Conservation (phyloP, 2,329 filamentous ascomycete species). For the Zelopaecilomyces penicillatus region DNA sequence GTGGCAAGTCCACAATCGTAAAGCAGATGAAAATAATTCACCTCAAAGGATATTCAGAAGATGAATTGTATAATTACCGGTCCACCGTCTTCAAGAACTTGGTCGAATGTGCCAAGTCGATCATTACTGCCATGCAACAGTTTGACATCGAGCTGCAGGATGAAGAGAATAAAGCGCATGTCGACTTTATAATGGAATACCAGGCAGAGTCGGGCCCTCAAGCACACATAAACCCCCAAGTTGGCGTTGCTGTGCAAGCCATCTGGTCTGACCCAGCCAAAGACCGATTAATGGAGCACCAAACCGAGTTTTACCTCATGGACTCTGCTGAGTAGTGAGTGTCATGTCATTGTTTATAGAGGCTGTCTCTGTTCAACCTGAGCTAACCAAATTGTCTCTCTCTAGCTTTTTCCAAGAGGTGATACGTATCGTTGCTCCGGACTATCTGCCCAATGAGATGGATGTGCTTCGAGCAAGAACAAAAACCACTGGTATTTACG, state of each 20-base stretch:
- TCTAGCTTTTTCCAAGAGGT: constrained; percentile 92
- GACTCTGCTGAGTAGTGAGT: constrained; percentile 96
- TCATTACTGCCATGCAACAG: constrained; percentile 85
- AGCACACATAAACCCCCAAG: constrained; percentile 68
- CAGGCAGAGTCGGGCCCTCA: constrained; percentile 85
- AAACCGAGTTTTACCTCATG: constrained; percentile 98
- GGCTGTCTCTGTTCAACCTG: constrained; percentile 1
- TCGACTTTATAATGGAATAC: constrained; percentile 78
- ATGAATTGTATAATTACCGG: constrained; percentile 89
- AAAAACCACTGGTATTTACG: constrained; percentile 98
- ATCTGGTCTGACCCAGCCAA: constrained; percentile 87
- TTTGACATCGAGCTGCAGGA: constrained; percentile 76
- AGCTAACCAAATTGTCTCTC: background rate
- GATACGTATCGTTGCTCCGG: constrained; percentile 68
- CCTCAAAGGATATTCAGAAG: constrained; percentile 90
- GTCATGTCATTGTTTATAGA: too few species aligned
- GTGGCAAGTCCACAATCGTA: constrained; percentile 97
- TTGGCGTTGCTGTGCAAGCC: constrained; percentile 74
- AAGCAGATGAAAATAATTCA: constrained; percentile 99
- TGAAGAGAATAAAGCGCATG: constrained; percentile 62
- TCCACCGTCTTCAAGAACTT: constrained; percentile 98
- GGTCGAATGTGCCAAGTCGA: constrained; percentile 88
- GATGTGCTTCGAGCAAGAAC: constrained; percentile 93
- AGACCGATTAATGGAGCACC: constrained; percentile 77
- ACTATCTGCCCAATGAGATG: constrained; percentile 89